Percentiles rank a stretch among this genome's conserved stretches.
Conservation (phyloP, 495 filamentous ascomycete genomes). For the Daldinia loculata region DNA sequence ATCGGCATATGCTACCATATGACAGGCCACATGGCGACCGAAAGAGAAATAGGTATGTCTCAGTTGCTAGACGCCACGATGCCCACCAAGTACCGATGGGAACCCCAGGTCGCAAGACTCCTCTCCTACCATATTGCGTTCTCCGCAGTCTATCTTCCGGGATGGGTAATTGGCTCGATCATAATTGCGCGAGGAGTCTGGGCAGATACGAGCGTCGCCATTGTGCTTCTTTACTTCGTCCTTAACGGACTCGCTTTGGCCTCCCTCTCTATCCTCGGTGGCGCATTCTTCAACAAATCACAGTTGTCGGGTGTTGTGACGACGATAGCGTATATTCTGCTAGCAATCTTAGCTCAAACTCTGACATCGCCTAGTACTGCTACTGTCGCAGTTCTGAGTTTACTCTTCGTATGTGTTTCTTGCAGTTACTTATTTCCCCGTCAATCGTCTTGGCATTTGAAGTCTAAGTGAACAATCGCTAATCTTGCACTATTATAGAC, state of each 20-base stretch:
- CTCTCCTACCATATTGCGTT: conserved; percentile 74
- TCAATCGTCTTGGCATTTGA: background rate
- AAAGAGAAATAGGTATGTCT: conserved; percentile 81
- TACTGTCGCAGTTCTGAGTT: conserved; percentile 67
- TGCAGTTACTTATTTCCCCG: background rate
- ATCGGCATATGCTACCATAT: conserved; percentile 79
- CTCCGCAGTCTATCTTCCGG: conserved; percentile 70
- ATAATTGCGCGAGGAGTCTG: conserved; percentile 71
- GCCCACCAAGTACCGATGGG: conserved; percentile 69
- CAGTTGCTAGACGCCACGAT: conserved; percentile 85
- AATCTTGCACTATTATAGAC: conserved; percentile 43
- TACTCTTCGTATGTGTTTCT: conserved; percentile 64
- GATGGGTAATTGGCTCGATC: conserved; percentile 73
- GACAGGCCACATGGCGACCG: conserved; percentile 76
- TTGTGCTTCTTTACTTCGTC: conserved; percentile 70
- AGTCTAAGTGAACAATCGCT: background rate
- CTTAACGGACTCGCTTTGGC: conserved; percentile 70
- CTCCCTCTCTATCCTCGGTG: conserved; percentile 74
- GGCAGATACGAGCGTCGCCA: conserved; percentile 62
- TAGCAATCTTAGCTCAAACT: conserved; percentile 76
- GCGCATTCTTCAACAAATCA: conserved; percentile 77
- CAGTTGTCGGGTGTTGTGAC: conserved; percentile 78
- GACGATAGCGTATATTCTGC: conserved; percentile 68
- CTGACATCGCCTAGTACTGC: conserved; percentile 63
- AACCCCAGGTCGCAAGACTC: conserved; percentile 73